Conservation (phyloP, 495 filamentous ascomycete genomes). For the Hypoxylon crocopeplum region DNA sequence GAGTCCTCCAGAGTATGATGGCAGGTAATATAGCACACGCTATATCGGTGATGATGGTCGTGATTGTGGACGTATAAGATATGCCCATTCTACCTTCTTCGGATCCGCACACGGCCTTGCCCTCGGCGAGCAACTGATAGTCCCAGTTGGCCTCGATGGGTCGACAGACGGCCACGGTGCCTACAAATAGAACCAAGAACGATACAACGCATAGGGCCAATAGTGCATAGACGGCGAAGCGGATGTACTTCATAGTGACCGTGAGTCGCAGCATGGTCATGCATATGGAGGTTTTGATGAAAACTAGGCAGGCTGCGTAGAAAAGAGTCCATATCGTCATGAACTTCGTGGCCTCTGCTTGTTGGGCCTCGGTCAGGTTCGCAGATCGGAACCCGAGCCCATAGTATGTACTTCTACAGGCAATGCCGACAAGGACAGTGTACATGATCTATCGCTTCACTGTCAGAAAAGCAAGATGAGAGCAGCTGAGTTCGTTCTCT, state of each 20-base stretch:
- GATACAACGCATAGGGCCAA: background rate
- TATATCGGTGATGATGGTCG: constrained; percentile 24
- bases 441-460: constrained; percentile 5
- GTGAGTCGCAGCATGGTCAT: constrained; percentile 27
- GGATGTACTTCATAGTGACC: constrained; percentile 11
- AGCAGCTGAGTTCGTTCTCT: background rate
- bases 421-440: background rate
- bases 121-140: background rate
- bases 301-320: constrained; percentile 16
- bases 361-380: background rate
- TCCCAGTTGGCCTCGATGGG: constrained; percentile 26
- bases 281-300: constrained; percentile 31
- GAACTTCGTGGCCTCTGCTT: constrained; percentile 7
- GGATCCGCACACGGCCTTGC: constrained; percentile 5
- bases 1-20: constrained; percentile 26
- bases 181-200: constrained; percentile 10
- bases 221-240: constrained; percentile 11
- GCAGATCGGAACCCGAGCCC: background rate
- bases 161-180: constrained; percentile 7
- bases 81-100: background rate
- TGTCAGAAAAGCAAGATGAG: background rate
- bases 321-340: constrained; percentile 25
- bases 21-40: constrained; percentile 26
- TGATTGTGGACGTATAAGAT: constrained; percentile 8
- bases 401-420: background rate